Evolutionary conservation across 257 asterid species (phyloP), one percentile per base, ranked within the genome.

Genomic region (Striga asiatica): DNA sequence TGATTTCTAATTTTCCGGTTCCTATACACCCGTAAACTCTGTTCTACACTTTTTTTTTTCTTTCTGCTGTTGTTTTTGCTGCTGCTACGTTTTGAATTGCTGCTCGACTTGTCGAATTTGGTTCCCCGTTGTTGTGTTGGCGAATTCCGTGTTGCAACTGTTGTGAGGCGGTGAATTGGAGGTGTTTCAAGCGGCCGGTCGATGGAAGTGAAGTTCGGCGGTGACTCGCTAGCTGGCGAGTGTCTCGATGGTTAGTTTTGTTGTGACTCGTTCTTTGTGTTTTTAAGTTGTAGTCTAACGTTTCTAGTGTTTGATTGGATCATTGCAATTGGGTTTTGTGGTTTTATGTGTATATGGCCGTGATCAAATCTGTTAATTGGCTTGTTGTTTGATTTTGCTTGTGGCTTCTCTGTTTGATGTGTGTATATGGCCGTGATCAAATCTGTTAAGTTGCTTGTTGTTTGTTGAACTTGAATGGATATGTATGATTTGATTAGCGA

Each of bases 1-100:
- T 88, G 68, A 83, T 92, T 71, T 92, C 99, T 11, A 92, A 92
- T 88, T 92, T 92, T 50, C 85, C 94, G 35, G 56, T 80, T 81
- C 99, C 95, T 88, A 92, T 92, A 92, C 97, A 88, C 54, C 95
- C 78, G 66, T 79, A 66, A 74, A 35, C 13, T 1, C 46, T 0
- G 8, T 59, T 12, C 1, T 42, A 6, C 20, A 17, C 3, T 27
- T 53, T 22, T 25, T 5, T 2, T 4, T n/a, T 52, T 42, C 19
- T 52, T 41, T 24, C 14, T 4, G 7, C 18, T 16, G n/a, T 21
- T 29, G n/a, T 13, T 4, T 11, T 49, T 50, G 19, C 28, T 54
- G 37, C 32, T 31, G 56, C n/a, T 6, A 8, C 24, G 34, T 69
- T 60, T 25, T 38, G 46, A 47, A n/a, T 62, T 58, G 57, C 63